A percentile compares a stretch with the other conserved stretches of the same genome.
Evolutionary conservation across 768 basidiomycete species (phyloP).

Genomic region (Rhodotorula sphaerocarpa): DNA sequence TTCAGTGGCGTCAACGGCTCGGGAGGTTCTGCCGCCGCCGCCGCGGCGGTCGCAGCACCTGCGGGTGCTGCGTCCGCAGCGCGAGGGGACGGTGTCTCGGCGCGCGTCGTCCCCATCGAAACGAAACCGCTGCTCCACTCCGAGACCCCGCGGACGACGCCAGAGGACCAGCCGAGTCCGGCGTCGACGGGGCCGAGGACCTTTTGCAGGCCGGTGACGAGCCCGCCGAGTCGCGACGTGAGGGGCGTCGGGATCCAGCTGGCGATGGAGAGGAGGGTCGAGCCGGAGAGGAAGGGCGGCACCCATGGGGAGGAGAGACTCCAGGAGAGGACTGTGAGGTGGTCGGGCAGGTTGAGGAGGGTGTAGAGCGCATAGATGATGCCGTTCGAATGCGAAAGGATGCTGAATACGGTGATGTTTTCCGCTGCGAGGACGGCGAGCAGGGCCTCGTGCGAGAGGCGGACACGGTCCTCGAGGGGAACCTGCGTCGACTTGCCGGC

Average conservation of each 20-base stretch:
- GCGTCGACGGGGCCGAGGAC: background rate
- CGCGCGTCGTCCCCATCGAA: background rate
- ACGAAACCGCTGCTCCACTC: background rate
- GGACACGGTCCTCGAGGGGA: background rate
- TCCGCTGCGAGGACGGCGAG: slow-evolving; percentile 1
- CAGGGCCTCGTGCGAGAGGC: background rate
- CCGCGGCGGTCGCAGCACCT: background rate
- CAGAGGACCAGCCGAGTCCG: background rate
- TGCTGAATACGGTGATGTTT: background rate
- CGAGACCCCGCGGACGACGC: background rate
- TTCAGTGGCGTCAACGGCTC: background rate
- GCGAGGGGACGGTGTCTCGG: no score
- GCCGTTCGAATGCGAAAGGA: slow-evolving; percentile 29
- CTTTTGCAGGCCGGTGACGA: background rate
- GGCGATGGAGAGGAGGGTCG: background rate
- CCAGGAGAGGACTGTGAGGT: slow-evolving; percentile 6
- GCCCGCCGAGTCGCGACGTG: background rate
- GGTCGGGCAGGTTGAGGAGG: background rate
- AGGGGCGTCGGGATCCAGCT: slow-evolving; percentile 2
- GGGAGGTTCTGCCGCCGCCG: background rate
- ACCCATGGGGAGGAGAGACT: slow-evolving; percentile 17
- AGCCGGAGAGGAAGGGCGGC: slow-evolving; percentile 10
- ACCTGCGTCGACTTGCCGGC: background rate
- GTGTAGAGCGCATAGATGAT: slow-evolving; percentile 19
- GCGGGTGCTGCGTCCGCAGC: background rate